Percentiles rank a stretch among this genome's conserved stretches.
Conservation (phyloP, 495 filamentous ascomycete species). For the Neurospora tetraspora region DNA sequence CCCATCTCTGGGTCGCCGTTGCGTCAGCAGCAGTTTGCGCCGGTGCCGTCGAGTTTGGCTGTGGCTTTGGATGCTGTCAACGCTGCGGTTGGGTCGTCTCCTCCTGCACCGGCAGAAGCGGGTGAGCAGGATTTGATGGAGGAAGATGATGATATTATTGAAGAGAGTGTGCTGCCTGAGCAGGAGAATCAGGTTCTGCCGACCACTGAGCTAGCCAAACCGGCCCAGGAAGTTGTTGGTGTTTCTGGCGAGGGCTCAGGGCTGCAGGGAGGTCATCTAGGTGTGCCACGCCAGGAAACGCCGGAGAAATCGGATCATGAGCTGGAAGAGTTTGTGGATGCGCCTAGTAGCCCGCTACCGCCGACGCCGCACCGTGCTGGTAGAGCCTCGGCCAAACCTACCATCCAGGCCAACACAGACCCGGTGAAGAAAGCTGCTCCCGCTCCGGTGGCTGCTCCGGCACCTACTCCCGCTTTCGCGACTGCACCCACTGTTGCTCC, state of each 20-base stretch:
- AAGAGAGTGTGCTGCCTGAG: conserved; percentile 16
- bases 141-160: conserved; percentile 14
- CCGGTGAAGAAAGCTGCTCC: neutral
- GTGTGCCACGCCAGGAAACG: conserved; percentile 8
- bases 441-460: neutral
- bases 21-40: neutral
- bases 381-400: neutral
- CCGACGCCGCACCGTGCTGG: conserved; percentile 9
- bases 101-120: neutral
- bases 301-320: conserved; percentile 28
- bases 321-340: conserved; percentile 32
- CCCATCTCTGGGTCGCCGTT: conserved; percentile 35
- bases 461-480: neutral
- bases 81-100: neutral
- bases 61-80: neutral
- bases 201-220: neutral
- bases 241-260: neutral
- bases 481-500: neutral
- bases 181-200: neutral
- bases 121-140: neutral
- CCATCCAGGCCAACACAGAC: neutral
- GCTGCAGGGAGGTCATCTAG: neutral
- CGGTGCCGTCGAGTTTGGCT: neutral
- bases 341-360: conserved; percentile 28
- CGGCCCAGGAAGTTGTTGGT: neutral